Percentiles rank a stretch among this genome's conserved stretches.
These are phyloP conservation scores for Avena atlantica DNA, from an alignment of 176 grass and related monocot genomes.

Conservation along the genomic window DNA sequence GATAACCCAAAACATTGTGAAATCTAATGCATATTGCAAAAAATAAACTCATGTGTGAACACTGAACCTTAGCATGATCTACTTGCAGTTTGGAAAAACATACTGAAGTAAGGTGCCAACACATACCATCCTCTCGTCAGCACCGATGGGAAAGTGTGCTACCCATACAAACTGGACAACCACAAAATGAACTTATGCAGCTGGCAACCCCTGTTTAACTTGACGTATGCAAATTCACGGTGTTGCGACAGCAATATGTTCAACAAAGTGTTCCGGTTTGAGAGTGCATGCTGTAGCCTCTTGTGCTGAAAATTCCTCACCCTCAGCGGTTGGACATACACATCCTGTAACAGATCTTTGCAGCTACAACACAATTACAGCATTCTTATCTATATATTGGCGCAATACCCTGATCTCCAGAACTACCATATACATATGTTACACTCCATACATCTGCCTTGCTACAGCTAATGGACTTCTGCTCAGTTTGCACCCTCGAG, in stretches of 20 bases:
- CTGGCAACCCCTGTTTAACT: not conserved
- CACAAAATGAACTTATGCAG: not conserved
- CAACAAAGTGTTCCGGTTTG: not conserved
- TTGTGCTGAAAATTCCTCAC: not conserved
- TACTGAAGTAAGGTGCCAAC: not conserved
- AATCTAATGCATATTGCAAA: not conserved
- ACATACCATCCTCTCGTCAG: not conserved
- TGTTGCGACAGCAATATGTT: not conserved
- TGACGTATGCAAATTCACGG: not conserved
- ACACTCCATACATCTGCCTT: not conserved
- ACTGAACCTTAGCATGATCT: not conserved
- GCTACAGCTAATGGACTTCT: too few relatives aligned
- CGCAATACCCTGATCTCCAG: not conserved
- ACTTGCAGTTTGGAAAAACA: not conserved
- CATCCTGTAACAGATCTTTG: not conserved
- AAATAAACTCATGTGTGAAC: not conserved
- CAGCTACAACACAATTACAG: not conserved
- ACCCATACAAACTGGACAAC: not conserved
- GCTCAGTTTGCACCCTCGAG: constrained; percentile 23
- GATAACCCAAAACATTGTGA: not conserved
- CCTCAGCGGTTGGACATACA: too few relatives aligned
- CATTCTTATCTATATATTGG: not conserved
- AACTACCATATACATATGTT: constrained; percentile 9
- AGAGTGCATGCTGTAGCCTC: not conserved
- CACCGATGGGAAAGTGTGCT: not conserved